Evolutionary conservation across 2,329 filamentous ascomycete genomes (phyloP).

Genomic region (Scedosporium minutisporum): DNA sequence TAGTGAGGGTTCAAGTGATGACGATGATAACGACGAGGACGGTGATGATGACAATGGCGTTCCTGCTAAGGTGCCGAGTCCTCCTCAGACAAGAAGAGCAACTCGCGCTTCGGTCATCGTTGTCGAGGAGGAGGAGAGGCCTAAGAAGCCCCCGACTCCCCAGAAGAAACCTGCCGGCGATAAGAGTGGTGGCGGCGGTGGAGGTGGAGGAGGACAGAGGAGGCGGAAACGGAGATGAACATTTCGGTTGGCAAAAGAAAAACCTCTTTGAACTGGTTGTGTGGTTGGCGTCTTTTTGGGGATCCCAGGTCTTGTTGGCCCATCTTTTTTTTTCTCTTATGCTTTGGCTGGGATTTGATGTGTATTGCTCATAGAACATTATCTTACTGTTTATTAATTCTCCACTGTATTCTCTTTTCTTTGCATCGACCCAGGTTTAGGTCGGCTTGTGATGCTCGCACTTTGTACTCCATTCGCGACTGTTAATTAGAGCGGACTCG

Average conservation of each 20-base stretch:
- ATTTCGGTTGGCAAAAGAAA: background rate
- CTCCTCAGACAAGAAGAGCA: background rate
- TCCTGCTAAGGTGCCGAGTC: background rate
- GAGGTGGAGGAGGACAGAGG: background rate
- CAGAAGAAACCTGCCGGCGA: background rate
- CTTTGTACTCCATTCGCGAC: too few species aligned
- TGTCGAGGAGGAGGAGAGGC: slow-evolving; percentile 4
- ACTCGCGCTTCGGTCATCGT: background rate
- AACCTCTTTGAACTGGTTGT: background rate
- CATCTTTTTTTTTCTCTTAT: background rate
- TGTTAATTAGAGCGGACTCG: too few species aligned
- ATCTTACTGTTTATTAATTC: slow-evolving; percentile 5
- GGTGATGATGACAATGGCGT: slow-evolving; percentile 16
- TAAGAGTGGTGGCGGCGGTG: background rate
- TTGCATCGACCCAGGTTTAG: background rate
- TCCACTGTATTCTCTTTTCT: background rate
- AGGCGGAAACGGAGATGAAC: background rate
- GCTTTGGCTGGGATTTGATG: background rate
- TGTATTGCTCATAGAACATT: slow-evolving; percentile 6
- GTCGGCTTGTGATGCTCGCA: too few species aligned
- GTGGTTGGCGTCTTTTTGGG: background rate
- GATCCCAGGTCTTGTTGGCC: background rate
- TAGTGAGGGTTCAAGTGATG: slow-evolving; percentile 21
- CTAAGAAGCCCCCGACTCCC: background rate
- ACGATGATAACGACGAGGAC: slow-evolving; percentile 13